Base-by-base conservation (phyloP, 139 green algal species). In the Chlamydomonas sp. region DNA sequence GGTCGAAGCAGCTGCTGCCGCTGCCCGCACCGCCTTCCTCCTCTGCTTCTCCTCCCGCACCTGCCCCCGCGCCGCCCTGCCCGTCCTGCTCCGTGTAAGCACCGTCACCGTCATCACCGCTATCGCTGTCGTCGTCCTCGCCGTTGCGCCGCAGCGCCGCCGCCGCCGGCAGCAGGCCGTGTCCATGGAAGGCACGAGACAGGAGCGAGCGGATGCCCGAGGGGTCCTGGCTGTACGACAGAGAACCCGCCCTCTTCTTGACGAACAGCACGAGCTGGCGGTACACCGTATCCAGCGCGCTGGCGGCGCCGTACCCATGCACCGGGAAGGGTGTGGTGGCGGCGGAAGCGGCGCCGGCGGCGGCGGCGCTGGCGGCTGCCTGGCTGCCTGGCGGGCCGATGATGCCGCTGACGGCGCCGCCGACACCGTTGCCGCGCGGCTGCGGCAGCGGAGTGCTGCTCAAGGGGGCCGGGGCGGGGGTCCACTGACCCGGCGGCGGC, bases 181-280 rank as follows among this genome's bases (percentile, higher is more conserved):
- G 73, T n/a, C 59, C 71, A 49, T 93, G 83, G 79, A 96, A 94
- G 16, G 92, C 92, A 60, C 86, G 91, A 0, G 91, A 95, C 58
- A 97, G 92, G 76, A 97, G 78, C 10, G 93, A 96, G 61, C 93
- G 92, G 20, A 96, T 92, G 68, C 95, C 96, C 49, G 90, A 91
- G 8, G 94, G 93, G 74, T 98, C 95, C 66, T 96, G 93, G 0
- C 84, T 89, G 67, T 97, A 97, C 0, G 93, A 91, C 81, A 97
- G 87, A 2, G 87, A 91, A 0, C 93, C 93, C 3, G 92, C 89
- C 78, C 94, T 94, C 62, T 96, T 96, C 92, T 97, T 96, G 63
- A 98, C 96, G 77, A 93, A 96, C 49, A 98, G 85, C 73, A 88
- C 81, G 68, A 86, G 68, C 77, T 87, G 85, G 16, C 62, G 81